A percentile compares a stretch with the other conserved stretches of the same genome.
phyloP scores from a whole-genome alignment of 2,329 filamentous ascomycete species.

The Xylaria sp. region DNA sequence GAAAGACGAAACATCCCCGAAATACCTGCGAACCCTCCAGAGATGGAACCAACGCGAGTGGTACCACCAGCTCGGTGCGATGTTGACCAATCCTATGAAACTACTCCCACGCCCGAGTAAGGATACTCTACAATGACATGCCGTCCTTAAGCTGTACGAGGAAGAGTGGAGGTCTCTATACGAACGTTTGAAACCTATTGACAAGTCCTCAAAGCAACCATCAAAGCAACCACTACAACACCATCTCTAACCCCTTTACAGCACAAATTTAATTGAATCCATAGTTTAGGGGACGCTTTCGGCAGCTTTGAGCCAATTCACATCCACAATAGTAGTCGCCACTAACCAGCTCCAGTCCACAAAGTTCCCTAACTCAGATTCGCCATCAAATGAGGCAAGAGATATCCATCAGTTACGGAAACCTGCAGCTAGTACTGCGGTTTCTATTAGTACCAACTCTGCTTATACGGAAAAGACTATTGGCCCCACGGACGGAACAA shows the following conservation, averaged over 20 bases:
- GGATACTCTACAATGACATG: background rate
- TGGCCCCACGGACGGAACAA: background rate
- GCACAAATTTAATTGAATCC: background rate
- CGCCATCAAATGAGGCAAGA: background rate
- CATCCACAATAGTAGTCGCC: background rate
- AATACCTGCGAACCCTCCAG: background rate
- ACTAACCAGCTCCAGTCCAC: background rate
- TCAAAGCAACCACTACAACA: background rate
- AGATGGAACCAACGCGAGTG: background rate
- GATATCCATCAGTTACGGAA: background rate
- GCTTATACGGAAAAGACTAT: background rate
- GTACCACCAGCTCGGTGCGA: too few species aligned
- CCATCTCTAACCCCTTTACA: background rate
- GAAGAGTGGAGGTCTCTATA: conserved; percentile 8
- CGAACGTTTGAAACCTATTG: background rate
- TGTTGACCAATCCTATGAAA: background rate
- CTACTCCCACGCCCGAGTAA: background rate
- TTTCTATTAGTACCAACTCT: too few species aligned
- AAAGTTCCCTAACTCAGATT: background rate
- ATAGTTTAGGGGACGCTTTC: background rate
- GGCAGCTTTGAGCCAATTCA: background rate
- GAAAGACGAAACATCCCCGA: background rate
- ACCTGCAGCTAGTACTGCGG: background rate
- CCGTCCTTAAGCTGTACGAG: conserved; percentile 9
- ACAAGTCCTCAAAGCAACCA: background rate